Conservation (phyloP, 2,329 filamentous ascomycete species). For the Beauveria scarabaeidicola region DNA sequence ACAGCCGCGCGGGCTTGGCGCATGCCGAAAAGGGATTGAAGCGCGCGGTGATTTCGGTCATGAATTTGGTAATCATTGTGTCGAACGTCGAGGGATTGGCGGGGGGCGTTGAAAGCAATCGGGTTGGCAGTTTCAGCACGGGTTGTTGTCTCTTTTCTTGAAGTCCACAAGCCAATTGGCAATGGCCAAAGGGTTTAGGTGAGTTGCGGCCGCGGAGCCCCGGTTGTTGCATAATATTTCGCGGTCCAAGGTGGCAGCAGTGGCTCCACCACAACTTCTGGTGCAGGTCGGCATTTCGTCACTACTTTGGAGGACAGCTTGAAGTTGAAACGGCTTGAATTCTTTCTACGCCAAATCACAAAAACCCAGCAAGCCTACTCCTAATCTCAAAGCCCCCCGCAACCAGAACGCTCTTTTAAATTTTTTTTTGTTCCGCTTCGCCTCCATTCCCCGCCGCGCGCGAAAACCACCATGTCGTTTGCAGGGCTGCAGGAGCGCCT, state of each 20-base stretch:
- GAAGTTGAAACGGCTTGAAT: not conserved
- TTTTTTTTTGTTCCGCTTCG: too few species aligned
- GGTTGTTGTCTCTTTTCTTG: not conserved
- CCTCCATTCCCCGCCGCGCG: not conserved
- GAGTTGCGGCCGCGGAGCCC: not conserved
- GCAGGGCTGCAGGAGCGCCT: constrained; percentile 55
- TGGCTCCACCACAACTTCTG: not conserved
- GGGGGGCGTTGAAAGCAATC: too few species aligned
- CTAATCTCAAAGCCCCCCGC: not conserved
- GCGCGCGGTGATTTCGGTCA: constrained; percentile 73
- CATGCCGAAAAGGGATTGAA: constrained; percentile 86
- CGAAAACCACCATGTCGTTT: constrained; percentile 38
- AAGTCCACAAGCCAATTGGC: too few species aligned
- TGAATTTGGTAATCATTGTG: constrained; percentile 75
- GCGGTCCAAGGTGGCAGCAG: not conserved
- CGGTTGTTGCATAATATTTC: constrained; percentile 11
- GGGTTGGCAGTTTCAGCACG: too few species aligned
- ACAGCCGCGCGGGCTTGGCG: constrained; percentile 76
- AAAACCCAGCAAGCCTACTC: not conserved
- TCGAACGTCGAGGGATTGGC: not conserved
- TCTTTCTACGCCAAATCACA: not conserved
- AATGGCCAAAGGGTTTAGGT: too few species aligned
- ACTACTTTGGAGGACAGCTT: constrained; percentile 3
- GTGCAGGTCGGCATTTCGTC: constrained; percentile 2
- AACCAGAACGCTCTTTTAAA: too few species aligned